Evolutionary conservation across 2,329 filamentous ascomycete species (phyloP).

Genomic region (Claviceps capensis): DNA sequence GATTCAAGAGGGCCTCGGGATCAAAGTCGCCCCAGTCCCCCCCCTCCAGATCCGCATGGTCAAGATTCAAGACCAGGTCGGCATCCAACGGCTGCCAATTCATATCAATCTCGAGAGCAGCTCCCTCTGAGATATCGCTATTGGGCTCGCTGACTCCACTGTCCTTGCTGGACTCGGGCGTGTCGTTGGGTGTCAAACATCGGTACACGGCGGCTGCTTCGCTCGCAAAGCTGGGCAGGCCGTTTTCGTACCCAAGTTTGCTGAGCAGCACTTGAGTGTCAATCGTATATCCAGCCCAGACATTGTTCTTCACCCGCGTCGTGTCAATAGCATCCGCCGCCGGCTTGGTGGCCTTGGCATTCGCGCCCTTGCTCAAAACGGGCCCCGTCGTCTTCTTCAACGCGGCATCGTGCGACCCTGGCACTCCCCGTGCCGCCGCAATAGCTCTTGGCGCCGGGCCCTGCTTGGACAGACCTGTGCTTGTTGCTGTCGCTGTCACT

Average conservation of each 20-base stretch:
- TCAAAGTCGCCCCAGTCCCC: slow-evolving; percentile 14
- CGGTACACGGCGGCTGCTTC: slow-evolving; percentile 23
- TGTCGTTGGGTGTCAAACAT: slow-evolving; percentile 46
- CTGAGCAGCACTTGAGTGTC: slow-evolving; percentile 32
- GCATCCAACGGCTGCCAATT: slow-evolving; percentile 36
- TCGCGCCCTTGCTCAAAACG: slow-evolving; percentile 26
- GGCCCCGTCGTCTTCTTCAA: slow-evolving; percentile 40
- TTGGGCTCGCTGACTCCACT: slow-evolving; percentile 45
- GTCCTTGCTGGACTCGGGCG: slow-evolving; percentile 50
- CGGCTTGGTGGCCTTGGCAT: slow-evolving; percentile 20
- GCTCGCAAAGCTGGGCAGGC: slow-evolving; percentile 28
- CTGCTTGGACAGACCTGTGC: slow-evolving; percentile 30
- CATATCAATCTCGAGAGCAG: slow-evolving; percentile 38
- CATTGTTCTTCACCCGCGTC: slow-evolving; percentile 9
- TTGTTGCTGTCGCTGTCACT: slow-evolving; percentile 27
- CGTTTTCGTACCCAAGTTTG: slow-evolving; percentile 21
- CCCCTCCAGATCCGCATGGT: slow-evolving; percentile 16
- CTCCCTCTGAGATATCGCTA: slow-evolving; percentile 45
- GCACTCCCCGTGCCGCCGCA: slow-evolving; percentile 22
- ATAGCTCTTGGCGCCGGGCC: slow-evolving; percentile 31
- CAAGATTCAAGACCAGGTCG: slow-evolving; percentile 30
- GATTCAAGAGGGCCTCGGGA: slow-evolving; percentile 16
- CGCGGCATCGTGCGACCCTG: slow-evolving; percentile 36
- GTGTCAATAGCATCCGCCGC: neutral
- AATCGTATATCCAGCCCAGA: slow-evolving; percentile 31